Evolutionary conservation across 495 filamentous ascomycete genomes (phyloP).

Genomic region (Tuber microsphaerosporum): DNA sequence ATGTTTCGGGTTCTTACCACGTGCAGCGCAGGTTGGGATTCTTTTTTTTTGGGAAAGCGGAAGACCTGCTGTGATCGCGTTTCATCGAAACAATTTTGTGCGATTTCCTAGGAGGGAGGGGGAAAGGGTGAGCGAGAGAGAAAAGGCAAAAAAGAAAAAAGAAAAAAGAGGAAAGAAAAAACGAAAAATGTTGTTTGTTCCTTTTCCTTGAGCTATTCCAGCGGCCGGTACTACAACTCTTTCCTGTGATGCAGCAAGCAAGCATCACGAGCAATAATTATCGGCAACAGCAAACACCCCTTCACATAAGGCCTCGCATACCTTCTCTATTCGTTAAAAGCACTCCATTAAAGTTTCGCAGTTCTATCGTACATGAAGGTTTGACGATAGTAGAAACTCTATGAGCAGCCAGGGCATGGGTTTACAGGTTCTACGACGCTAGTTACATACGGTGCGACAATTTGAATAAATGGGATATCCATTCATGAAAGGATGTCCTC

Average conservation of each 20-base stretch:
- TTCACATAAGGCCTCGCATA: background rate
- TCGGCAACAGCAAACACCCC: too few relatives aligned
- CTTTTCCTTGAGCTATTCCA: background rate
- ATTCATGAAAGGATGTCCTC: background rate
- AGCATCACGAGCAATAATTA: background rate
- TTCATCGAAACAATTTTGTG: slow-evolving; percentile 2
- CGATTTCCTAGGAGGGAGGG: background rate
- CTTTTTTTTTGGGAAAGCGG: background rate
- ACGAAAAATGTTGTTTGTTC: background rate
- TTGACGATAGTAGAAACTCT: background rate
- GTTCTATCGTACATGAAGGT: background rate
- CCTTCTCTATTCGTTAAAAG: background rate
- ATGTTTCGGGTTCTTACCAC: slow-evolving; percentile 2
- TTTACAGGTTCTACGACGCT: background rate
- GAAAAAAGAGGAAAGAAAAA: slow-evolving; percentile 19
- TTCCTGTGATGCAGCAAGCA: background rate
- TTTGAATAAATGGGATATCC: background rate
- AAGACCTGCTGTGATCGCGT: background rate
- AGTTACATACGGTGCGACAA: background rate
- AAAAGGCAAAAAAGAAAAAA: slow-evolving; percentile 3
- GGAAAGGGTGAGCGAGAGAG: background rate
- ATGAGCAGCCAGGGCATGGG: background rate
- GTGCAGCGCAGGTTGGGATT: background rate
- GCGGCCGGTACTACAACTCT: background rate
- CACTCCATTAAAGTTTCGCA: background rate